These are phyloP conservation scores for Penicillium sp. DNA, from an alignment of 2,329 filamentous ascomycete species.

Conservation along the genomic window DNA sequence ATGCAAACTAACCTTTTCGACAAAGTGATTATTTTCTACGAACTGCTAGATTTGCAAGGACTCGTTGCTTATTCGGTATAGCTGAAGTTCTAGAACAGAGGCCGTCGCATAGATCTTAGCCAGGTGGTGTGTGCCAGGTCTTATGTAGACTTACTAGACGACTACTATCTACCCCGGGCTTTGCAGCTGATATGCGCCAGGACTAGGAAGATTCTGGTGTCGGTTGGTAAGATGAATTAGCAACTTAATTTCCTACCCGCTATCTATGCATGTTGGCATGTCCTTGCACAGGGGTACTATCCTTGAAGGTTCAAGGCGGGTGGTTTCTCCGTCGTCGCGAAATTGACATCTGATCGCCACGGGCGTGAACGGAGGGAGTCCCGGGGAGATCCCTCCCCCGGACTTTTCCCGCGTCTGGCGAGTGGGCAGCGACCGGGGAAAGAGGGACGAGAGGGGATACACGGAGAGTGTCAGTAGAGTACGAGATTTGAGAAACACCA, in stretches of 20 bases:
- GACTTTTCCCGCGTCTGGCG: slow-evolving; percentile 24
- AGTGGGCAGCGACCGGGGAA: slow-evolving; percentile 10
- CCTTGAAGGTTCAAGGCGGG: background rate
- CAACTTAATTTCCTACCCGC: slow-evolving; percentile 27
- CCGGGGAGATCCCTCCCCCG: slow-evolving; percentile 24
- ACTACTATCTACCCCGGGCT: slow-evolving; percentile 20
- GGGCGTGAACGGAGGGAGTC: slow-evolving; percentile 1
- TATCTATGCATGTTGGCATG: slow-evolving; percentile 23
- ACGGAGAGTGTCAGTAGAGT: background rate
- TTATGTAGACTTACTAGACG: background rate
- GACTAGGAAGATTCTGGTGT: slow-evolving; percentile 16
- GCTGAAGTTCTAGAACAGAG: slow-evolving; percentile 7
- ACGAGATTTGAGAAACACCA: background rate
- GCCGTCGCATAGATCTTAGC: background rate
- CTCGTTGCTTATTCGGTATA: slow-evolving; percentile 4
- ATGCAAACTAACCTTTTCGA: background rate
- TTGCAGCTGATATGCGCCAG: slow-evolving; percentile 39
- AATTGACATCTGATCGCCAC: slow-evolving; percentile 7
- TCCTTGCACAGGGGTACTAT: background rate
- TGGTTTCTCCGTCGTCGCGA: slow-evolving; percentile 1
- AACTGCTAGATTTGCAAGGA: background rate
- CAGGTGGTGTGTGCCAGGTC: background rate
- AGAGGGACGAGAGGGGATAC: slow-evolving; percentile 4
- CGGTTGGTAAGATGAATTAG: slow-evolving; percentile 37
- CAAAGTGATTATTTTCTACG: background rate